Evolutionary conservation across 208 protist genomes (phyloP).

Genomic region (Sergeia podlipaevii): DNA sequence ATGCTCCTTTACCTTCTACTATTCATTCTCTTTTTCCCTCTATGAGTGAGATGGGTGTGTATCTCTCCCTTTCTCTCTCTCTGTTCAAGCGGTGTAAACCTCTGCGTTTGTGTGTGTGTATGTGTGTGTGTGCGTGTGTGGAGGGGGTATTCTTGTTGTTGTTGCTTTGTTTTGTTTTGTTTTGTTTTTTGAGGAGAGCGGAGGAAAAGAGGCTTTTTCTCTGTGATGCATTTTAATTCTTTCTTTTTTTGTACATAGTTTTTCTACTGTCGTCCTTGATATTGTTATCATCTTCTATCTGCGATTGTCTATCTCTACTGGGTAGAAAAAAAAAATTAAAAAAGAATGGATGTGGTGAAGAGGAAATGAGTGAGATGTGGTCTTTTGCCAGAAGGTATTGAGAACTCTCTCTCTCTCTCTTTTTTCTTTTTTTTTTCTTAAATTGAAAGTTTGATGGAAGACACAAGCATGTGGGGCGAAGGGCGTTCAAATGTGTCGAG

Average conservation of each 20-base stretch:
- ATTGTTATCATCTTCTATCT: background rate
- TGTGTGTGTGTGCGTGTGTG: background rate
- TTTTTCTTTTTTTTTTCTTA: conserved; percentile 5
- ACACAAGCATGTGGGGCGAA: too few species aligned
- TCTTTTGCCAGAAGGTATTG: background rate
- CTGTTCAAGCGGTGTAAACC: too few species aligned
- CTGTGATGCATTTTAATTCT: too few species aligned
- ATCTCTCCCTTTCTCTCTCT: too few species aligned
- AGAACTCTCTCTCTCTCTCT: background rate
- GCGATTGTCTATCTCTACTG: conserved; percentile 5
- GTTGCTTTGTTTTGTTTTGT: conserved; percentile 3
- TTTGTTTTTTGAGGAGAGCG: conserved; percentile 16
- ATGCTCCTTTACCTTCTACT: too few species aligned
- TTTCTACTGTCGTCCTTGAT: conserved; percentile 2
- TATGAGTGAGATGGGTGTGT: too few species aligned
- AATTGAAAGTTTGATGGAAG: too few species aligned
- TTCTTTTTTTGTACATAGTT: conserved; percentile 4
- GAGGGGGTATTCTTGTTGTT: background rate
- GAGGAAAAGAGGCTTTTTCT: too few species aligned
- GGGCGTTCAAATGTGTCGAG: too few species aligned
- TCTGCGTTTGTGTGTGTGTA: too few species aligned
- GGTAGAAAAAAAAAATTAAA: conserved; percentile 8
- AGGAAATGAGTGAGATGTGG: conserved; percentile 8
- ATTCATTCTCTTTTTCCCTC: too few species aligned
- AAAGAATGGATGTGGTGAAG: conserved; percentile 1